These are phyloP conservation scores for Hypoxylon sp. DNA, from an alignment of 2,329 filamentous ascomycete genomes.

Conservation along the genomic window DNA sequence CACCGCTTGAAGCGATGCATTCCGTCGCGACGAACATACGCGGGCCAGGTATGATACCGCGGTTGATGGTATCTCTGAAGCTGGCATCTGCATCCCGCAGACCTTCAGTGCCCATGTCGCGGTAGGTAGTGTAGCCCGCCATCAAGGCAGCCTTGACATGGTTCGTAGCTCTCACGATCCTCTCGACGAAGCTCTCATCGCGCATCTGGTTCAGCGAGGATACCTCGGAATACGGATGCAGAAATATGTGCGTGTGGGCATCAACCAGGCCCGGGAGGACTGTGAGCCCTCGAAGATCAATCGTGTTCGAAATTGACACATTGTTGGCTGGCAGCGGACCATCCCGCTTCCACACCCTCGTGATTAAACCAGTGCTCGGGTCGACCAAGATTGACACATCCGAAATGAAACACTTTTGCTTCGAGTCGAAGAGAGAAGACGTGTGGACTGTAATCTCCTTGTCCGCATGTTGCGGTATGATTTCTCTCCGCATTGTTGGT, in stretches of 20 bases:
- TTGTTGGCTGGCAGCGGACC: slow-evolving; percentile 19
- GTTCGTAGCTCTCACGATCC: slow-evolving; percentile 66
- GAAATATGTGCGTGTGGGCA: slow-evolving; percentile 68
- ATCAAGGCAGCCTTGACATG: slow-evolving; percentile 65
- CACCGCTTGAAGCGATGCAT: slow-evolving; percentile 62
- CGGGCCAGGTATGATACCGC: slow-evolving; percentile 66
- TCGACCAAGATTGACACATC: slow-evolving; percentile 44
- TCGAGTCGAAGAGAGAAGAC: slow-evolving; percentile 48
- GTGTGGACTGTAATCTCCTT: slow-evolving; percentile 44
- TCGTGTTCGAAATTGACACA: slow-evolving; percentile 41
- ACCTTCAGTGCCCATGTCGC: slow-evolving; percentile 67
- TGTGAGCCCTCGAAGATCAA: slow-evolving; percentile 66
- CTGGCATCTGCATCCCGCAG: slow-evolving; percentile 63
- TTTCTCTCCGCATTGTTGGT: slow-evolving; percentile 19
- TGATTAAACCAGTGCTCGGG: slow-evolving; percentile 44
- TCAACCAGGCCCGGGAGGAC: slow-evolving; percentile 67
- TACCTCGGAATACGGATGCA: slow-evolving; percentile 60
- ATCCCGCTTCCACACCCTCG: slow-evolving; percentile 38
- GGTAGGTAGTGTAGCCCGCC: slow-evolving; percentile 70
- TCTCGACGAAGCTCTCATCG: slow-evolving; percentile 69
- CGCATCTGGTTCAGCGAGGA: slow-evolving; percentile 61
- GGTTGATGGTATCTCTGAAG: slow-evolving; percentile 66
- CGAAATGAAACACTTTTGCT: slow-evolving; percentile 41
- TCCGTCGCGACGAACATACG: slow-evolving; percentile 68
- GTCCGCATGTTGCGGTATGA: slow-evolving; percentile 10